phyloP scores from a whole-genome alignment of 2,329 filamentous ascomycete species.

The Periconia sp. region DNA sequence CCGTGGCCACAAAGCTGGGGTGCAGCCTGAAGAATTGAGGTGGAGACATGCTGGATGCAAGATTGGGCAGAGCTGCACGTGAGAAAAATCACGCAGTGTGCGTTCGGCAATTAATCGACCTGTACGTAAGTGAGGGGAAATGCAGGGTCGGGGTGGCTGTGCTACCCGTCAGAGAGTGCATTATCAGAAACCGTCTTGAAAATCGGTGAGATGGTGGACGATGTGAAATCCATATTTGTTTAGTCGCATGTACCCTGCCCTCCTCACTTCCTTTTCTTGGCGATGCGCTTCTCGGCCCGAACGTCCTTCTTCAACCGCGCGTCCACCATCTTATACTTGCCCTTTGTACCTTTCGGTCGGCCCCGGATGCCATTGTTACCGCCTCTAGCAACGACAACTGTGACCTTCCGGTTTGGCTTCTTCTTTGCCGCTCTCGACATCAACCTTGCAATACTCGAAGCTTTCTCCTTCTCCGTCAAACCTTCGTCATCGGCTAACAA shows the following conservation, averaged over 20 bases:
- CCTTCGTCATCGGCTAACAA: slow-evolving; percentile 86
- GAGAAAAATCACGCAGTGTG: slow-evolving; percentile 3
- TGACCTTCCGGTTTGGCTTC: slow-evolving; percentile 82
- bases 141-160: neutral
- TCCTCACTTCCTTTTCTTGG: slow-evolving; percentile 72
- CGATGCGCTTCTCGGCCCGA: slow-evolving; percentile 79
- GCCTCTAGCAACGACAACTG: slow-evolving; percentile 86
- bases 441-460: slow-evolving; percentile 78
- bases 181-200: too few species aligned
- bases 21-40: neutral
- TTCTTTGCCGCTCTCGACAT: slow-evolving; percentile 83
- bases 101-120: too few species aligned
- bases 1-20: too few species aligned
- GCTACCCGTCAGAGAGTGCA: too few species aligned
- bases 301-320: slow-evolving; percentile 96
- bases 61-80: neutral
- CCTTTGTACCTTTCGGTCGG: slow-evolving; percentile 89
- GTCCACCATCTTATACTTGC: slow-evolving; percentile 97
- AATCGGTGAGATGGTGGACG: too few species aligned
- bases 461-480: slow-evolving; percentile 96
- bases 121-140: neutral
- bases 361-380: slow-evolving; percentile 85
- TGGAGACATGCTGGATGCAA: neutral
- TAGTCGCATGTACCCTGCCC: too few species aligned
- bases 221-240: too few species aligned